Conservation (phyloP, 2,329 filamentous ascomycete species). For the Rhytidhysteron rufulum region DNA sequence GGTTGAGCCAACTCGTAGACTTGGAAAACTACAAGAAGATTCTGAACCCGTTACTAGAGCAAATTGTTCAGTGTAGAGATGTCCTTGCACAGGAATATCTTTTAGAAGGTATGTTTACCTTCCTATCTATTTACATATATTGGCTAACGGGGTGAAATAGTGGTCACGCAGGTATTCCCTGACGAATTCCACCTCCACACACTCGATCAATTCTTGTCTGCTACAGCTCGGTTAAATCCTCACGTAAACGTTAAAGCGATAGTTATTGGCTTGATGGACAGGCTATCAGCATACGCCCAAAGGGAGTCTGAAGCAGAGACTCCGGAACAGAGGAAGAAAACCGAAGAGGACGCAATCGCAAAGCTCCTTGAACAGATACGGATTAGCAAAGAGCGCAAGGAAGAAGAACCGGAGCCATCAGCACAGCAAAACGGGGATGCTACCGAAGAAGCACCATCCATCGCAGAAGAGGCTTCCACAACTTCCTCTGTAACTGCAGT, state of each 20-base stretch:
- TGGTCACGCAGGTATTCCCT: constrained; percentile 97
- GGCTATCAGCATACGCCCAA: constrained; percentile 90
- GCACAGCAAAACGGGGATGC: constrained; percentile 33
- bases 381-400: constrained; percentile 58
- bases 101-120: constrained; percentile 60
- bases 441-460: constrained; percentile 22
- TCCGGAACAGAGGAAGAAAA: constrained; percentile 67
- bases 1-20: constrained; percentile 92
- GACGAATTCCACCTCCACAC: constrained; percentile 98
- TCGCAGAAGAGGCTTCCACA: constrained; percentile 24
- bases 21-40: constrained; percentile 94
- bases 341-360: constrained; percentile 79
- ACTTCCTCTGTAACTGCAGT: constrained; percentile 27
- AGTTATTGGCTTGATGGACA: constrained; percentile 96
- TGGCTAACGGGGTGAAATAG: constrained; percentile 43
- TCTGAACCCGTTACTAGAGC: constrained; percentile 82
- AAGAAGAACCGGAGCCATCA: constrained; percentile 19
- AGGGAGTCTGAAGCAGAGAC: constrained; percentile 72
- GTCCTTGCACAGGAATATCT: constrained; percentile 96
- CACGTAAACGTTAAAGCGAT: constrained; percentile 98
- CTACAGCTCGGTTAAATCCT: constrained; percentile 87
- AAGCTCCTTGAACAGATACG: constrained; percentile 74
- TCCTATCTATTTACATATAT: background rate
- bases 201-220: constrained; percentile 88
- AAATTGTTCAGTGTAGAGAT: constrained; percentile 96